Evolutionary conservation across 352 stramenopile species (phyloP).

Genomic region (Phytophthora brassicae): DNA sequence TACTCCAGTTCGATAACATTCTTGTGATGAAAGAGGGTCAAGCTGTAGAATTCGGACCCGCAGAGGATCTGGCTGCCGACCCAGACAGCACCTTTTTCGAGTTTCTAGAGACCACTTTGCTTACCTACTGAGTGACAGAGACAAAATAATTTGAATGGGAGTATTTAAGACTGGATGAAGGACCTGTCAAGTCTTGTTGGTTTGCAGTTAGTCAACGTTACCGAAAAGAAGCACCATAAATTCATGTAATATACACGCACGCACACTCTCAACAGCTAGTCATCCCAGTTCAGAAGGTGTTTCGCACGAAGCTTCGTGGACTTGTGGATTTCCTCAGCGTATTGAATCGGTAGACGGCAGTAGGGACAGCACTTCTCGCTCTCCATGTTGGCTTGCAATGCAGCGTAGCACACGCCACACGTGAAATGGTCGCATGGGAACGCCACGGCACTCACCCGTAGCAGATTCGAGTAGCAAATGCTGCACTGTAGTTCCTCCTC

Average conservation of each 20-base stretch:
- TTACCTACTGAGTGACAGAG: conserved; percentile 32
- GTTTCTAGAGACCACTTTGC: conserved; percentile 50
- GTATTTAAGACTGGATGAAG: not conserved
- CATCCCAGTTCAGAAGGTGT: conserved; percentile 31
- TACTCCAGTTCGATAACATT: conserved; percentile 40
- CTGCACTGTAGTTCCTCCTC: conserved; percentile 75
- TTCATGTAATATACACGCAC: conserved; percentile 22
- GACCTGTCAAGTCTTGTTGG: not conserved
- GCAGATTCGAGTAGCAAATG: conserved; percentile 69
- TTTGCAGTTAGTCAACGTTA: conserved; percentile 3
- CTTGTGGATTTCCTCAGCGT: conserved; percentile 49
- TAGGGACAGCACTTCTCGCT: conserved; percentile 70
- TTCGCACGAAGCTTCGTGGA: conserved; percentile 50
- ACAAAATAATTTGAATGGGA: not conserved
- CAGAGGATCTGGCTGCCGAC: conserved; percentile 42
- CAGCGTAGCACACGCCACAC: conserved; percentile 57
- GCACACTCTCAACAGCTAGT: conserved; percentile 3
- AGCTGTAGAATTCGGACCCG: conserved; percentile 42
- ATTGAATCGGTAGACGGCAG: conserved; percentile 44
- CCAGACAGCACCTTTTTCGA: conserved; percentile 47
- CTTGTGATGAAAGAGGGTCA: conserved; percentile 40
- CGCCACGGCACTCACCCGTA: conserved; percentile 52
- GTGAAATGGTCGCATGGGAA: conserved; percentile 73
- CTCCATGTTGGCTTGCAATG: conserved; percentile 46
- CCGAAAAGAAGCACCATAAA: not conserved